Base-by-base conservation (phyloP, 345 rosid species). In the Dipteronia dyeriana region DNA sequence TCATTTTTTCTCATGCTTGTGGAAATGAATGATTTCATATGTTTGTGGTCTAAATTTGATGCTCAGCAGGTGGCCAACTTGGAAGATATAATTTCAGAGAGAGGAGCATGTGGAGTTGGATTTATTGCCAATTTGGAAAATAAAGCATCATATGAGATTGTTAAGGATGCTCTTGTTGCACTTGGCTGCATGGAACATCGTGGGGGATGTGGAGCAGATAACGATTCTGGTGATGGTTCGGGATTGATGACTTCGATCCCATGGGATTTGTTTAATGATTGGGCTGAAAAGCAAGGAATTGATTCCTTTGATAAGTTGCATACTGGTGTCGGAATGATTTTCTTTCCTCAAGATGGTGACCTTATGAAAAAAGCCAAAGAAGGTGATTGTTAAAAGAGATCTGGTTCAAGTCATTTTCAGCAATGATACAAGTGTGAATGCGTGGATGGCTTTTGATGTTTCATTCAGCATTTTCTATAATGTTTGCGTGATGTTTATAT, bases 131-230 rank as follows among this genome's bases (percentile, higher is more conserved):
- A 94, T 84, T 82, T 96, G 79, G 97, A 96, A 67, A 96, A 94
- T 73, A 94, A 86, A 79, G 88, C 95, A 73, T 94, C 97, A 54
- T 92, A 91, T 90, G 86, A 84, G 83, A 89, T 91, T 41, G 85
- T 92, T 64, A 82, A 86, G 69, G 95, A 94, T 87, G 98, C 98
- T 71, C 97, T 96, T 78, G 77, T 80, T 31, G 98, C 98, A 75
- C 98, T 96, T 76, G 93, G 97, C 43, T 96, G 99, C 84, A 96
- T 96, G 99, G 97, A 96, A 81, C 99, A 96, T 80, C 97, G 99
- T 76, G 99, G 99, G 25, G 98, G 99, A 26, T 96, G 99, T 86
- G 99, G 99, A 76, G 93, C 99, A 68, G 99, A 96, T 80, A 94
- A 94, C 84, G 97, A 92, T 86, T 96, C 98, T 66, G 98, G 99